Evolutionary conservation across 257 asterid genomes (phyloP), one percentile per base, ranked within the genome.

Genomic region (Jaltomata sinuosa): DNA sequence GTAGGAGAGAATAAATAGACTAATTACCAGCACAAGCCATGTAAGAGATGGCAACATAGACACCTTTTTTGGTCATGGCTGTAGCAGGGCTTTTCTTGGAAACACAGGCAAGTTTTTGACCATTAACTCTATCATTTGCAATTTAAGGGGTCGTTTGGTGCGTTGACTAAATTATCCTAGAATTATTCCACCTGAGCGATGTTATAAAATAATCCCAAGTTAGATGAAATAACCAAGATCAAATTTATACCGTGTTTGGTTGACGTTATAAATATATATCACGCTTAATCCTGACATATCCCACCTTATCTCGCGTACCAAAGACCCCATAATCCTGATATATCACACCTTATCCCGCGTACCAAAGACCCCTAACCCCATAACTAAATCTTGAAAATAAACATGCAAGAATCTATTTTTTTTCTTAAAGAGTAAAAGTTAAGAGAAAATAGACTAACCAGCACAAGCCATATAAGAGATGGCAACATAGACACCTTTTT

Each of bases 391-490:
- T n/a, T 1, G 54, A 71, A 72, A 40, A 42, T 42, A 42, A 65
- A 67, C 40, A 76, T 25, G 40, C 42, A 76, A 76, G 38, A 62
- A 27, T 27, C 21, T 38, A 62, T 54, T 5, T 57, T n/a, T n/a
- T 8, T 57, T 57, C 3, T 9, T 45, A 22, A 65, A 34, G 19
- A 69, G 50, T 14, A 83, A 83, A 50, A 67, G 29, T 5, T 12
- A 7, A 19, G 57, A 45, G 45, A 67, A 74, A 11, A 42, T 21
- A 38, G 40, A 85, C 82, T 38, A 36, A 38, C 87, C 88, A 68
- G 88, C 88, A 31, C 85, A 85, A 81, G 85, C 83, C 85, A 82
- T 82, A 83, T 82, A 85, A 42, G 83, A 82, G 21, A 85, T 82
- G 85, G 85, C 88, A 53, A 67, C 88, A 85, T 40, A 85, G 67